phyloP scores from a whole-genome alignment of 2,329 filamentous ascomycete species.

The Thielaviopsis ethacetica region DNA sequence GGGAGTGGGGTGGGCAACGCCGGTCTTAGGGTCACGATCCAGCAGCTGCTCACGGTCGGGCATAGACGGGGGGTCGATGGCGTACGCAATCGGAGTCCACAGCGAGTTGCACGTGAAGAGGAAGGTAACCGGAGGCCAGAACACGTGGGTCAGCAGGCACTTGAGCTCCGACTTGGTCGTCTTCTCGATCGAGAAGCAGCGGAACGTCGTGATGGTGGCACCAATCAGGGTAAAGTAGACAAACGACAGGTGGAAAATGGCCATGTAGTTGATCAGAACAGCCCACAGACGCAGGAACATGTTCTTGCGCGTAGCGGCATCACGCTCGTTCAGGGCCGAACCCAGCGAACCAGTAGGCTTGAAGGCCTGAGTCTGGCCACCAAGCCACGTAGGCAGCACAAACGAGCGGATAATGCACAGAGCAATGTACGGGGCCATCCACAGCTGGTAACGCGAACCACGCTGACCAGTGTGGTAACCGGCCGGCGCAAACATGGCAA shows the following conservation, averaged over 20 bases:
- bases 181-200: conserved; percentile 27
- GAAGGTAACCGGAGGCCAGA: conserved; percentile 45
- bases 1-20: conserved; percentile 33
- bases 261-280: conserved; percentile 39
- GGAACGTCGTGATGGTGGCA: conserved; percentile 33
- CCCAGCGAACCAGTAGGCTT: conserved; percentile 42
- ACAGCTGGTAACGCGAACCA: conserved; percentile 38
- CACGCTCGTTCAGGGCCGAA: conserved; percentile 41
- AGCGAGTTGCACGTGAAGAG: conserved; percentile 36
- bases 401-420: conserved; percentile 41
- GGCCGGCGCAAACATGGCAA: conserved; percentile 39
- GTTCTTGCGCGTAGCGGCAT: conserved; percentile 31
- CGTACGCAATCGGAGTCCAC: conserved; percentile 44
- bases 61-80: conserved; percentile 41
- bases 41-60: conserved; percentile 41
- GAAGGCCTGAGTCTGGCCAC: conserved; percentile 41
- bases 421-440: conserved; percentile 47
- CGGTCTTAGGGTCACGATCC: conserved; percentile 35
- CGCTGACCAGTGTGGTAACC: conserved; percentile 44
- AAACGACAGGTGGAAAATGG: conserved; percentile 36
- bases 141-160: conserved; percentile 40
- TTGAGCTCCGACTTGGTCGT: conserved; percentile 26
- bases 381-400: conserved; percentile 41
- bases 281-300: conserved; percentile 36
- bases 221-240: conserved; percentile 35